Conservation (phyloP, 1,284 basidiomycete genomes). For the Agroathelia rolfsii region DNA sequence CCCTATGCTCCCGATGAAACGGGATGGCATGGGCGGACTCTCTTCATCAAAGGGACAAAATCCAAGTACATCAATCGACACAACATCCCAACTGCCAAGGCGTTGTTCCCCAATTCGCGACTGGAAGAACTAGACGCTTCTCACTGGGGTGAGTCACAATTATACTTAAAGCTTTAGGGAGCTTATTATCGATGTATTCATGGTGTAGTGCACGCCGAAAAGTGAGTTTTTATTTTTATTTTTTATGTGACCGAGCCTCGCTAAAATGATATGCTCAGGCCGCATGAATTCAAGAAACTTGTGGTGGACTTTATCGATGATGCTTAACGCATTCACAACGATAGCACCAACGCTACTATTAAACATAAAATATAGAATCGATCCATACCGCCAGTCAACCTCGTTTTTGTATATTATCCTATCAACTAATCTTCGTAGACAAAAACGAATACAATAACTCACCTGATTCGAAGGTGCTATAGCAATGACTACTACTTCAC, state of each 20-base stretch:
- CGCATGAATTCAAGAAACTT: constrained; percentile 35
- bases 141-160: constrained; percentile 51
- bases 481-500: too few species aligned
- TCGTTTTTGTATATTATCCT: too few species aligned
- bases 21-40: constrained; percentile 49
- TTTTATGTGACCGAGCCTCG: constrained; percentile 2
- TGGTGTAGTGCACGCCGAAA: constrained; percentile 52
- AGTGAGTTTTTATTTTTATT: constrained; percentile 22
- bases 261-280: constrained; percentile 20
- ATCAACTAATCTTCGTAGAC: too few species aligned
- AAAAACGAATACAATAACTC: too few species aligned
- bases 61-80: constrained; percentile 72
- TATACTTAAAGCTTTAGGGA: constrained; percentile 4
- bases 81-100: constrained; percentile 45
- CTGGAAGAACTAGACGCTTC: constrained; percentile 47
- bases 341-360: too few species aligned
- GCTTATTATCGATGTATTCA: constrained; percentile 1
- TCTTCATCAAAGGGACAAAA: constrained; percentile 74
- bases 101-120: constrained; percentile 60
- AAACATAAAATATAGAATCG: too few species aligned
- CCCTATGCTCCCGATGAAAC: constrained; percentile 54
- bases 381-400: too few species aligned
- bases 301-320: constrained; percentile 32
- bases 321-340: too few species aligned
- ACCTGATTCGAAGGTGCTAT: too few species aligned